Evolutionary conservation across 2,329 filamentous ascomycete species (phyloP).

Genomic region (Claviceps pusilla): DNA sequence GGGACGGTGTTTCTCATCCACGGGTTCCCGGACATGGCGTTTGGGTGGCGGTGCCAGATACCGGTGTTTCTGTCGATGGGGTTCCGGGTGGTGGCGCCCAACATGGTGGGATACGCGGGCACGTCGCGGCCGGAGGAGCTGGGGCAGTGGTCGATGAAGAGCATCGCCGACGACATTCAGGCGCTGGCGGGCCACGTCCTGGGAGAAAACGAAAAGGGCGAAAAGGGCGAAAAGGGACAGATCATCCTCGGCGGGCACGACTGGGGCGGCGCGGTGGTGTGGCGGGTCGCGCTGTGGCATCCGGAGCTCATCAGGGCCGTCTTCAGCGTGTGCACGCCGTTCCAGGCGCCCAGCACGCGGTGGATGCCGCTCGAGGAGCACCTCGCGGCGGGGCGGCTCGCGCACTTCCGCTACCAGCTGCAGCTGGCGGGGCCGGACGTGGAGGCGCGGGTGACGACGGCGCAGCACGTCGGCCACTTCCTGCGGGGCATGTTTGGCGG

Average conservation of each 20-base stretch:
- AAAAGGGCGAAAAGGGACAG: constrained; percentile 8
- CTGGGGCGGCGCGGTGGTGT: constrained; percentile 72
- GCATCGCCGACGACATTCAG: constrained; percentile 58
- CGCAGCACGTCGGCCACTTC: constrained; percentile 52
- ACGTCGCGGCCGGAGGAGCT: constrained; percentile 53
- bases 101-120: constrained; percentile 74
- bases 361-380: constrained; percentile 45
- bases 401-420: constrained; percentile 71
- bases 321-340: constrained; percentile 73
- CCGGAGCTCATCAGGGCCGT: constrained; percentile 58
- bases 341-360: constrained; percentile 35
- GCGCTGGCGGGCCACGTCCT: constrained; percentile 47
- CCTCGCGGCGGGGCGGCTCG: constrained; percentile 36
- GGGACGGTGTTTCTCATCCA: constrained; percentile 45
- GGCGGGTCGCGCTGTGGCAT: constrained; percentile 58
- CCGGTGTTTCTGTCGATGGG: constrained; percentile 57
- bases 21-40: constrained; percentile 69
- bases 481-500: constrained; percentile 60
- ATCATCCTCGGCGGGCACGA: constrained; percentile 86
- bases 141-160: constrained; percentile 54
- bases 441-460: constrained; percentile 40
- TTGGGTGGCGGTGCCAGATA: constrained; percentile 84
- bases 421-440: constrained; percentile 58
- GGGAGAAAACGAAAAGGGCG: constrained; percentile 18
- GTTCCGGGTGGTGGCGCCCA: constrained; percentile 66